Base-by-base conservation (phyloP, 2,329 filamentous ascomycete species). In the Colletotrichum gloeosporioides region DNA sequence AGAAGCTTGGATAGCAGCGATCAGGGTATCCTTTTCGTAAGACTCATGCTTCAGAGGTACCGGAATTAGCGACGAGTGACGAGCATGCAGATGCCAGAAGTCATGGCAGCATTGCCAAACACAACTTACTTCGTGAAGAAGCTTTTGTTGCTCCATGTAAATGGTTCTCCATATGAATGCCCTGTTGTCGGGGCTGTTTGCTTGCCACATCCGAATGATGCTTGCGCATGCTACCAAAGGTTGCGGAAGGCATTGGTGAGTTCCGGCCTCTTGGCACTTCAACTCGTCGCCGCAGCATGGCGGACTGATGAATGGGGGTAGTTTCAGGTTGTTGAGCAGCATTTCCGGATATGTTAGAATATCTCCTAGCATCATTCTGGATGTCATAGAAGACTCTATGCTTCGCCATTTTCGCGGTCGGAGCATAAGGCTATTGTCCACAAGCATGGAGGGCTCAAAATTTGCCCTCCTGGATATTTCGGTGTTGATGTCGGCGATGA, bases 1-100 rank as follows among this genome's bases (percentile, higher is more conserved):
- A 15, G 18, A 18, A 32, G 59, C 6, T 15, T 62, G 59, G 0
- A 34, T 29, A 10, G 59, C 59, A 32, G 59, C 27, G 9, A 62
- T n/a, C 18, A 62, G 16, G n/a, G 29, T 62, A 1, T 62, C 59
- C 1, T 62, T 62, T 0, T 62, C 59, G 10, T 34, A 62, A 31
- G 10, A 62, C 29, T 62, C 59, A 4, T 62, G 59, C 59, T 62
- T 16, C 0, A 32, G 0, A 29, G 27, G 10, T 1, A 27, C 3
- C 29, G 3, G 18, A 62, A 31, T 62, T 32, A 32, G 29, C 25
- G 1, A 59, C 2, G 0, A 44, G 18, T 44, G 0, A 44, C 22
- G 1, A 59, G 55, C 2, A 12, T 29, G 8, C 2, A 9, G 0
- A 59, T 15, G 25, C 55, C 0, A 3, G 13, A 0, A 16, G 10